Evolutionary conservation across 148 eudicot genomes (phyloP), one percentile per base, ranked within the genome.

Genomic region (Diospyros kaki): DNA sequence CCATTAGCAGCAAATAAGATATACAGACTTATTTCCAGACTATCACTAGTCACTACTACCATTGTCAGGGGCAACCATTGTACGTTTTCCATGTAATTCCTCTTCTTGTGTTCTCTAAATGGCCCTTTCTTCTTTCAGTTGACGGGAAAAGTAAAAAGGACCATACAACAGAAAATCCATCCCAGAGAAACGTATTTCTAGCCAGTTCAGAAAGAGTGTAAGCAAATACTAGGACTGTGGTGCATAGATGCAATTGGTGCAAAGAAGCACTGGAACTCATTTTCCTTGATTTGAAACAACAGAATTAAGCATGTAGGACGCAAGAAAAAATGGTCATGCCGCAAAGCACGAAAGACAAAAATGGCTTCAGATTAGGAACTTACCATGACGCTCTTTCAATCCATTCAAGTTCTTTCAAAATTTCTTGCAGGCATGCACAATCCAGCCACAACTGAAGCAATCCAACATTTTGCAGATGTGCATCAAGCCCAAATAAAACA

Each of bases 401-500:
- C 39, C 11, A 13, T 48, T 52, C 40, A 66, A 44, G 62, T 38
- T 80, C 70, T 71, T 17, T 64, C 71, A 58, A 75, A 28, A 65
- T 63, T 48, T 61, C 68, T 65, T n/a, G 66, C 66, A 60, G 66
- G 69, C 14, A 40, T 13, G 63, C 48, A 70, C 65, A 51, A 69
- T 43, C 67, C 45, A 56, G 59, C 68, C 53, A 66, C 73, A 72
- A 72, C 73, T 65, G 80, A 73, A 71, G 73, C 71, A 76, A 59
- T 74, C 78, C 83, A 73, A 72, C 68, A 61, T 5, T 54, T 72
- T 66, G 76, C 74, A 58, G 66, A 66, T 15, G 38, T 76, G 73
- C 71, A 9, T 62, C 10, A 48, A 77, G 68, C 73, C 66, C 64
- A 41, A 46, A 39, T 54, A 74, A 63, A 77, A 51, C 58, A 42